Conservation (phyloP, 331 rosid species). For the Quercus lobata region DNA sequence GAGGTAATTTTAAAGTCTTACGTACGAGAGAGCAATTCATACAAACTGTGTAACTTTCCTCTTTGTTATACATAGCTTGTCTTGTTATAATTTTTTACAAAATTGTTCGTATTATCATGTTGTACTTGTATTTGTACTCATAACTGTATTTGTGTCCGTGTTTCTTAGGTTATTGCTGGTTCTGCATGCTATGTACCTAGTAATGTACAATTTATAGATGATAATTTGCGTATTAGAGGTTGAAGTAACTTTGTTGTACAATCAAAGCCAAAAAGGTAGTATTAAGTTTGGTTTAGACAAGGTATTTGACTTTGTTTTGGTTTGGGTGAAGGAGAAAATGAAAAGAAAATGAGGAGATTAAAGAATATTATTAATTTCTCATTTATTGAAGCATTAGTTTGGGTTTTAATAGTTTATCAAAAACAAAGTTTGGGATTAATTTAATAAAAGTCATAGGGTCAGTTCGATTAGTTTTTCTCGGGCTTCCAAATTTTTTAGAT, state of each 20-base stretch:
- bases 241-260: neutral
- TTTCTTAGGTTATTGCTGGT: neutral
- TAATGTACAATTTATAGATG: neutral
- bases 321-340: neutral
- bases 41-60: too few relatives aligned
- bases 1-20: conserved; percentile 27
- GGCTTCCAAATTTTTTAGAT: neutral
- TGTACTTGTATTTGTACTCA: too few relatives aligned
- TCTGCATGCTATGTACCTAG: neutral
- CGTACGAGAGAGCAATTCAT: too few relatives aligned
- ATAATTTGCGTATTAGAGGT: neutral
- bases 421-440: neutral
- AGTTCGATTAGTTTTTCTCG: neutral
- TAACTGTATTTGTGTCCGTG: too few relatives aligned
- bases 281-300: neutral
- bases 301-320: neutral
- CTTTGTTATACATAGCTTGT: too few relatives aligned
- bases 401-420: neutral
- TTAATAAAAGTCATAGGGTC: neutral
- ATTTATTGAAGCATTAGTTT: neutral
- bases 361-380: neutral
- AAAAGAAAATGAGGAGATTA: neutral
- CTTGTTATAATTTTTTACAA: too few relatives aligned
- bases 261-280: neutral
- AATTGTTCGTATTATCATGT: too few relatives aligned